Conservation (phyloP, 2,329 filamentous ascomycete species). For the Colletotrichum paranaense region DNA sequence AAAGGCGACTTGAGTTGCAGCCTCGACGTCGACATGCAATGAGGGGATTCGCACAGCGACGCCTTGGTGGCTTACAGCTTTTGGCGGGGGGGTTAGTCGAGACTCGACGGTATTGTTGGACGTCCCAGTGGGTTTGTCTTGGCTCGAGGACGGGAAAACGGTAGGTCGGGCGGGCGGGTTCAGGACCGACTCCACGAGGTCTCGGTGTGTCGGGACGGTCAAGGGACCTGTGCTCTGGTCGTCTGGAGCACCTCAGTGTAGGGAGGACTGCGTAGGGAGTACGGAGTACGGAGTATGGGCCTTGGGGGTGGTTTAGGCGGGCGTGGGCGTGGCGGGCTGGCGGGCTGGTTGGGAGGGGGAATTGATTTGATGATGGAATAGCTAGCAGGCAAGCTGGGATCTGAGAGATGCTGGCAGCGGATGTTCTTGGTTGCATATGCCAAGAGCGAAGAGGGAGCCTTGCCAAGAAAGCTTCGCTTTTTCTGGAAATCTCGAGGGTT, state of each 20-base stretch:
- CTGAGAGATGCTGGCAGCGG: conserved; percentile 36
- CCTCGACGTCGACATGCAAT: conserved; percentile 31
- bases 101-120: neutral
- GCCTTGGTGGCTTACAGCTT: conserved; percentile 31
- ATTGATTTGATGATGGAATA: conserved; percentile 36
- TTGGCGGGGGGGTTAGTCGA: neutral
- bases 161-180: conserved; percentile 21
- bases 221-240: conserved; percentile 32
- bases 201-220: conserved; percentile 27
- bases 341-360: neutral
- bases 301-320: conserved; percentile 2
- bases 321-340: no score
- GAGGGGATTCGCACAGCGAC: conserved; percentile 30
- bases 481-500: conserved; percentile 36
- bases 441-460: conserved; percentile 38
- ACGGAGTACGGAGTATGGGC: neutral
- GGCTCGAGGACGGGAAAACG: conserved; percentile 1
- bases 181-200: conserved; percentile 33
- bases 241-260: no score
- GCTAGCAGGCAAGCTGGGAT: conserved; percentile 36
- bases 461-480: conserved; percentile 40
- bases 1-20: conserved; percentile 35
- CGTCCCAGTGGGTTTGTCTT: neutral
- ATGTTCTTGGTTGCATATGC: conserved; percentile 38
- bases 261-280: no score